Evolutionary conservation across 306 rosid species (phyloP).

Genomic region (Quercus bicolor): DNA sequence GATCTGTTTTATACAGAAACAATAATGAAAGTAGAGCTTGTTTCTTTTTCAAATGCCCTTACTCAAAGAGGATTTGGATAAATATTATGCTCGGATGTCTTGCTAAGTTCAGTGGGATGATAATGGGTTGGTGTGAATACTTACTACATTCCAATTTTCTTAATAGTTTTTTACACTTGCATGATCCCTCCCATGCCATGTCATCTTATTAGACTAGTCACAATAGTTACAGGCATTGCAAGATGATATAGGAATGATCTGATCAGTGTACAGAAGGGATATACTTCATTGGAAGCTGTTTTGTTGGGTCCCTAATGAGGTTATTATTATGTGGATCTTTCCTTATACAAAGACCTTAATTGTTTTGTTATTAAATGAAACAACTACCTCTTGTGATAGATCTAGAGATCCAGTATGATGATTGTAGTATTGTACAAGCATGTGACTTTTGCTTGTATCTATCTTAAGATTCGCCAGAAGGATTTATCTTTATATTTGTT

Average conservation of each 20-base stretch:
- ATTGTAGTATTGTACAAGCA: constrained; percentile 41
- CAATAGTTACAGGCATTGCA: constrained; percentile 54
- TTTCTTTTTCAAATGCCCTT: too few species aligned
- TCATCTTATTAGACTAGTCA: constrained; percentile 32
- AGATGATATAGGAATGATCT: constrained; percentile 64
- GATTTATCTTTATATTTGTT: too few species aligned
- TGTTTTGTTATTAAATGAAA: constrained; percentile 71
- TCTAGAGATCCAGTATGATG: constrained; percentile 64
- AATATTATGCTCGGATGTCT: too few species aligned
- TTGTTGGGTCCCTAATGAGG: constrained; percentile 62
- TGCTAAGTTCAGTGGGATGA: too few species aligned
- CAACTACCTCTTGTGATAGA: constrained; percentile 51
- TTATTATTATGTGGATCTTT: constrained; percentile 76
- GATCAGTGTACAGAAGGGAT: constrained; percentile 42
- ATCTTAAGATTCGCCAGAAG: too few species aligned
- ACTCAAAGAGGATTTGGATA: too few species aligned
- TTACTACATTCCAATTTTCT: constrained; percentile 1
- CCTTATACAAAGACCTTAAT: constrained; percentile 57
- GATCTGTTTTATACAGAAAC: too few species aligned
- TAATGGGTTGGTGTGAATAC: background rate
- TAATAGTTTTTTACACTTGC: constrained; percentile 8
- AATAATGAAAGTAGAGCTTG: too few species aligned
- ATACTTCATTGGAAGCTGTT: constrained; percentile 65
- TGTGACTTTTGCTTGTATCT: too few species aligned
- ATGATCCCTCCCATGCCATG: constrained; percentile 54